These are phyloP conservation scores for Strobilomyces dryophilus DNA, from an alignment of 768 basidiomycete species.

Conservation along the genomic window DNA sequence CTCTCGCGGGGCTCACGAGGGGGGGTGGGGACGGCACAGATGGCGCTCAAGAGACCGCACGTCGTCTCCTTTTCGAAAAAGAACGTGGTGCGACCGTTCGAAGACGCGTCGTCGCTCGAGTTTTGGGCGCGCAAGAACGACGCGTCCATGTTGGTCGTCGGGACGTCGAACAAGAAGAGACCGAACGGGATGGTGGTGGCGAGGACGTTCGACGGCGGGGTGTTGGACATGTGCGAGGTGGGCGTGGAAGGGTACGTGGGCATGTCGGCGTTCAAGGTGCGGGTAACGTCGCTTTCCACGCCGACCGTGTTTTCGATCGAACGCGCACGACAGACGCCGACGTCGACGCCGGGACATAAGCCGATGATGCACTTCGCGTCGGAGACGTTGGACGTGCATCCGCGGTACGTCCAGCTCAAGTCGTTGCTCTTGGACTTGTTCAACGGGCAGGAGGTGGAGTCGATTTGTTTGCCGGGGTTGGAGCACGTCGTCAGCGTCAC, in stretches of 20 bases:
- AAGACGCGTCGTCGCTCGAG: constrained; percentile 72
- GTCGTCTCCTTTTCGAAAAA: constrained; percentile 93
- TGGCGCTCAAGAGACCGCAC: constrained; percentile 89
- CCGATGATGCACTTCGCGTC: constrained; percentile 96
- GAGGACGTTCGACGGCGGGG: constrained; percentile 78
- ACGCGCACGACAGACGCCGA: constrained; percentile 50
- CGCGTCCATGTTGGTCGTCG: constrained; percentile 84
- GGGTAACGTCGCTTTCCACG: too few species aligned
- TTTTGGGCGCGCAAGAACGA: constrained; percentile 97
- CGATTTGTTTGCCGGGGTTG: constrained; percentile 77
- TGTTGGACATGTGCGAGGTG: constrained; percentile 94
- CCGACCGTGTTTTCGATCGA: too few species aligned
- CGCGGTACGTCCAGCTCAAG: constrained; percentile 88
- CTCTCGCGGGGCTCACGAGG: neutral
- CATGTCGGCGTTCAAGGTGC: constrained; percentile 85
- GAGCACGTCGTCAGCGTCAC: constrained; percentile 87
- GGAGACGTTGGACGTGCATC: constrained; percentile 91
- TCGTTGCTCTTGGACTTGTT: constrained; percentile 89
- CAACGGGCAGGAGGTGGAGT: constrained; percentile 81
- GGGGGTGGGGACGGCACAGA: constrained; percentile 41
- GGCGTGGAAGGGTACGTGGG: constrained; percentile 78
- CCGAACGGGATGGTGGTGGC: constrained; percentile 84
- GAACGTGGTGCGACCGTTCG: constrained; percentile 88
- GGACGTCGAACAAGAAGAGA: constrained; percentile 91
- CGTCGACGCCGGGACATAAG: constrained; percentile 84